These are phyloP conservation scores for Acer campestre DNA, from an alignment of 345 rosid genomes.

Conservation along the genomic window DNA sequence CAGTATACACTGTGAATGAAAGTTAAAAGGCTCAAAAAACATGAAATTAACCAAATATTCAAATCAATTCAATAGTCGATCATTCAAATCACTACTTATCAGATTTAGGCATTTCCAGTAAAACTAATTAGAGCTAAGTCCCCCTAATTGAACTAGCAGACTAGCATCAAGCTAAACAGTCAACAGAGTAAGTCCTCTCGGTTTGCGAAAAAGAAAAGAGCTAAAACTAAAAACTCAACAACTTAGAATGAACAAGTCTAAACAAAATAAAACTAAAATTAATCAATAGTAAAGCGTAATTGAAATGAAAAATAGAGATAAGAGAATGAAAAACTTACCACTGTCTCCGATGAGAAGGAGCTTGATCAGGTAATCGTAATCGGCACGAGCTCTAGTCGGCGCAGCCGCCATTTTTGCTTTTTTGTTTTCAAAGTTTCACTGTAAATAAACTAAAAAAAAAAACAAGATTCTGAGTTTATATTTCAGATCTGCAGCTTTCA, in stretches of 20 bases:
- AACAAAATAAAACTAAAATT: background rate
- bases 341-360: constrained; percentile 59
- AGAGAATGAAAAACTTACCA: constrained; percentile 27
- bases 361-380: constrained; percentile 55
- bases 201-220: background rate
- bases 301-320: background rate
- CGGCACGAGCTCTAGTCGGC: constrained; percentile 56
- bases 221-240: background rate
- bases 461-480: background rate
- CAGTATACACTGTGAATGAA: background rate
- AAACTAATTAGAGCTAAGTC: background rate
- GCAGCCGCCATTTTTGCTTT: constrained; percentile 42
- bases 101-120: background rate
- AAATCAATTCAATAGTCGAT: background rate
- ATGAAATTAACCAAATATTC: background rate
- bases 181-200: background rate
- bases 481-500: constrained; percentile 16
- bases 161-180: background rate
- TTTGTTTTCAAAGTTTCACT: background rate
- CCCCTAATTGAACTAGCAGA: background rate
- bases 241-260: too few relatives aligned
- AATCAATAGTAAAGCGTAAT: constrained; percentile 17
- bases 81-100: background rate
- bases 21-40: background rate
- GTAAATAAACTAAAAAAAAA: background rate